Conservation (phyloP, 495 filamentous ascomycete genomes). For the Penicillium dipodomyicola region DNA sequence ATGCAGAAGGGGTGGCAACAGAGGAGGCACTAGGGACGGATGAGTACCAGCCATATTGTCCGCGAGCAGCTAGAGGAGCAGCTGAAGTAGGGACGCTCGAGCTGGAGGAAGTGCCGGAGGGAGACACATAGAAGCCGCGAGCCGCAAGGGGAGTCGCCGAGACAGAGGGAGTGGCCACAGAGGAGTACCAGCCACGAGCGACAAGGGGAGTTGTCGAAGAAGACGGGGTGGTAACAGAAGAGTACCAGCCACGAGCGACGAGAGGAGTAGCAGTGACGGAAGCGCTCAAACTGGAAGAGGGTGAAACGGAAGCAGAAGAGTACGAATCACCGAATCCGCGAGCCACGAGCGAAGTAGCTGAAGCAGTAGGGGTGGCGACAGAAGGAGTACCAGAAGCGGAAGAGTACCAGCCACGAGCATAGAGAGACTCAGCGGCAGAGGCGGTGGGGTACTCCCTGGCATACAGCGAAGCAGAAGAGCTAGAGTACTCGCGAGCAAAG, state of each 20-base stretch:
- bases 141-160: constrained; percentile 10
- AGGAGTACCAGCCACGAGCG: too few relatives aligned
- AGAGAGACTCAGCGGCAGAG: constrained; percentile 8
- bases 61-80: constrained; percentile 13
- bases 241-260: constrained; percentile 9
- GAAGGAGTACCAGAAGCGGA: constrained; percentile 8
- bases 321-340: constrained; percentile 11
- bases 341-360: constrained; percentile 15
- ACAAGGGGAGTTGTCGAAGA: background rate
- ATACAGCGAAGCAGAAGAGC: background rate
- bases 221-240: constrained; percentile 4
- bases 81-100: constrained; percentile 8
- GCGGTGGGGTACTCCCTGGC: background rate
- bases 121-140: constrained; percentile 4
- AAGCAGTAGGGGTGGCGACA: background rate
- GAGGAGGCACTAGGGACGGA: background rate
- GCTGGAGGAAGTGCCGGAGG: constrained; percentile 3
- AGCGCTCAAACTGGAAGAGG: constrained; percentile 1
- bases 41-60: constrained; percentile 9
- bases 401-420: constrained; percentile 14
- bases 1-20: constrained; percentile 8
- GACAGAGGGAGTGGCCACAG: constrained; percentile 2
- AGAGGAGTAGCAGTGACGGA: constrained; percentile 8
- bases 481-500: constrained; percentile 20
- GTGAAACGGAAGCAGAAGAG: constrained; percentile 1